phyloP scores from a whole-genome alignment of 331 rosid genomes.

The Malus hybrid region DNA sequence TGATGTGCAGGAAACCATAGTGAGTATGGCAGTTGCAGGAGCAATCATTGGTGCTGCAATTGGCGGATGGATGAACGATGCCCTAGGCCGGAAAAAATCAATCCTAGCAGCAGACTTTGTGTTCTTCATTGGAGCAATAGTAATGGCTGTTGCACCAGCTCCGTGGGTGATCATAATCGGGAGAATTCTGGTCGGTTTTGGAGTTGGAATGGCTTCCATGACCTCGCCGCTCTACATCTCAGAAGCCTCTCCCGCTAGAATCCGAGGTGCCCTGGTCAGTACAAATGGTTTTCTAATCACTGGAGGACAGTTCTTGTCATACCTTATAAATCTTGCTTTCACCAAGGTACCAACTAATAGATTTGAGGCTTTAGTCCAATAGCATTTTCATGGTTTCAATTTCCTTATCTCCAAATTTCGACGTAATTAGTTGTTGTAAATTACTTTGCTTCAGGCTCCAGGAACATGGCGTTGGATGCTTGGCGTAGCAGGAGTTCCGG shows the following conservation, averaged over 20 bases:
- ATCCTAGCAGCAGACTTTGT: conserved; percentile 48
- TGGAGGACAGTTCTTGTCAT: conserved; percentile 50
- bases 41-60: conserved; percentile 78
- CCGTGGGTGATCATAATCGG: conserved; percentile 68
- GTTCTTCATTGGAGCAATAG: conserved; percentile 53
- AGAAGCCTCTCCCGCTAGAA: conserved; percentile 65
- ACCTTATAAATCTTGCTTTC: conserved; percentile 46
- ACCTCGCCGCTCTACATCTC: conserved; percentile 79
- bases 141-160: conserved; percentile 57
- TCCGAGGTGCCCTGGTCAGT: conserved; percentile 55
- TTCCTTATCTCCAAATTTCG: background rate
- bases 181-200: conserved; percentile 68
- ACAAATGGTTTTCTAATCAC: conserved; percentile 52
- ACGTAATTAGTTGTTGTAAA: background rate
- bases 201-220: conserved; percentile 93
- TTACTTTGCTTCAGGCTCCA: conserved; percentile 9
- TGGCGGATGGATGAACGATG: conserved; percentile 77
- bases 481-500: conserved; percentile 73
- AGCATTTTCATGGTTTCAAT: background rate
- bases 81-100: conserved; percentile 47
- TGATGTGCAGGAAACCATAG: conserved; percentile 51
- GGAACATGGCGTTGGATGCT: conserved; percentile 91
- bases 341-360: conserved; percentile 25
- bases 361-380: background rate
- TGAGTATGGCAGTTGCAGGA: conserved; percentile 82